A percentile compares a stretch with the other conserved stretches of the same genome.
phyloP scores from a whole-genome alignment of 1,139 yeast species.

The Zygoascus sp. region DNA sequence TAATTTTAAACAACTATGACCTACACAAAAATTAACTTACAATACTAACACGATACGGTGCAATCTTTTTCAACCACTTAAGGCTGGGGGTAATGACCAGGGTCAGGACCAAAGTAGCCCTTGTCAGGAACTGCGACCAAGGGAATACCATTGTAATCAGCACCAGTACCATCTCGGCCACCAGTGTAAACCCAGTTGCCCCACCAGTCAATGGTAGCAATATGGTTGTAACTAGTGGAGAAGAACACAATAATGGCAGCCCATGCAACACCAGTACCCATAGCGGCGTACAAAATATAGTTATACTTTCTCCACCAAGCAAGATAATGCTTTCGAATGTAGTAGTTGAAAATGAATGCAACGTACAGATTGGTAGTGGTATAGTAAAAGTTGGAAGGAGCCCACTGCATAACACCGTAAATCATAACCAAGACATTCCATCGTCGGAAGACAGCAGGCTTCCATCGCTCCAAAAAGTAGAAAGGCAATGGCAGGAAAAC shows the following conservation, averaged over 20 bases:
- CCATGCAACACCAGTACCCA: constrained; percentile 48
- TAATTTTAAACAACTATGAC: too few species aligned
- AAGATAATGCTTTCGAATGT: constrained; percentile 45
- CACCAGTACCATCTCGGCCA: constrained; percentile 42
- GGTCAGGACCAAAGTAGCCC: constrained; percentile 47
- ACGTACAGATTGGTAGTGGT: constrained; percentile 47
- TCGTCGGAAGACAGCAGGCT: constrained; percentile 37
- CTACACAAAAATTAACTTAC: too few species aligned
- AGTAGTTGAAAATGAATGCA: constrained; percentile 49
- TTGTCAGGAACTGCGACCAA: constrained; percentile 40
- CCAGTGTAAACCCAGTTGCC: constrained; percentile 45
- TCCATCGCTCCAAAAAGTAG: constrained; percentile 37
- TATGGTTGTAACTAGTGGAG: constrained; percentile 45
- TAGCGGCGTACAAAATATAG: constrained; percentile 50
- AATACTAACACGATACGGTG: neutral
- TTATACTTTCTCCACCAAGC: constrained; percentile 48
- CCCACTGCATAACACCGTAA: constrained; percentile 42
- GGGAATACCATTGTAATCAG: constrained; percentile 36
- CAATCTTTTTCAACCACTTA: neutral
- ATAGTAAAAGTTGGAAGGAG: constrained; percentile 52
- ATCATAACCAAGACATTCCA: constrained; percentile 50
- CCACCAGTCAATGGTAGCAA: constrained; percentile 51
- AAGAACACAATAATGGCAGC: constrained; percentile 45
- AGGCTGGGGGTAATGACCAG: constrained; percentile 19
- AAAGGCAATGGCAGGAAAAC: constrained; percentile 43